Conservation (phyloP, 106 monocot species). For the Triglochin maritima region DNA sequence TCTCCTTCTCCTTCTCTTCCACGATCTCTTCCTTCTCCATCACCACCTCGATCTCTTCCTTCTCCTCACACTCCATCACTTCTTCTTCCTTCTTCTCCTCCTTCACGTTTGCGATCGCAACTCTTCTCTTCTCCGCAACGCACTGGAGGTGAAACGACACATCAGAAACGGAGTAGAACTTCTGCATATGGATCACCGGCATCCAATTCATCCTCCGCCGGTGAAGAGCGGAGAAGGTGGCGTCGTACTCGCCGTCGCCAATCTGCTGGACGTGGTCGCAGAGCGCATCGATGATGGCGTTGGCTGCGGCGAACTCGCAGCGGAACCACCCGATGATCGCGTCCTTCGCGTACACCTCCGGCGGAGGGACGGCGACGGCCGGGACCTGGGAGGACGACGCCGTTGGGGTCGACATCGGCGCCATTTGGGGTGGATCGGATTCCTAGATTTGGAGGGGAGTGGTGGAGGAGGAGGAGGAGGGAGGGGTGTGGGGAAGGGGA, state of each 20-base stretch:
- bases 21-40: no score
- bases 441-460: no score
- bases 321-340: conserved; percentile 1
- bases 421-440: no score
- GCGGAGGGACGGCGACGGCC: no score
- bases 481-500: no score
- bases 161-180: conserved; percentile 69
- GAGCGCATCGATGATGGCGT: conserved; percentile 12
- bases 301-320: conserved; percentile 11
- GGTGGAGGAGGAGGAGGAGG: no score
- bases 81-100: background rate
- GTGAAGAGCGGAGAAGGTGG: conserved; percentile 47
- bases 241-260: conserved; percentile 24
- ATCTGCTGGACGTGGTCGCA: conserved; percentile 4
- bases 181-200: conserved; percentile 82
- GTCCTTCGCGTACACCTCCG: no score
- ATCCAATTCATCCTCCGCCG: conserved; percentile 77
- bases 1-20: background rate
- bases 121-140: conserved; percentile 21
- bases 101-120: background rate
- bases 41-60: no score
- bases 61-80: no score
- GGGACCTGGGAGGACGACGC: background rate
- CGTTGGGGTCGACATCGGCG: no score
- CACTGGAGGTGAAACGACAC: conserved; percentile 48